Evolutionary conservation across 352 stramenopile species (phyloP), one percentile per base, ranked within the genome.

Genomic region (Proteromonas lacertae): DNA sequence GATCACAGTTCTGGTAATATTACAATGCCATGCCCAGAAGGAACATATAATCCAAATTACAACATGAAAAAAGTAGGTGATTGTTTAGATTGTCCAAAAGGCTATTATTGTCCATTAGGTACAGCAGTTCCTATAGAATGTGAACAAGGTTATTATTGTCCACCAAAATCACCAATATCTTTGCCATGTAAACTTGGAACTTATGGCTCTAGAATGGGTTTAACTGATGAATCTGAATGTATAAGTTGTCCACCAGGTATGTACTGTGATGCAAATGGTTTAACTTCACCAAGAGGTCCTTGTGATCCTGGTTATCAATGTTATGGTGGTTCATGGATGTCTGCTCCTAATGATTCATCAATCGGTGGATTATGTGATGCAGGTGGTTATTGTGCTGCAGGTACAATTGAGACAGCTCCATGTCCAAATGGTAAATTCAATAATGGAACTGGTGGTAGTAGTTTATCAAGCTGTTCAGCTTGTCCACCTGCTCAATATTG

Each of bases 101-200:
- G 36, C 4, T 18, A n/a, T 2, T 47, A 45, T 33, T 43, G 62
- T n/a, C 41, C 50, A 37, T 29, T n/a, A 16, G 54, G 46, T 29
- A 62, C 60, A 2, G 41, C 36, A 22, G 50, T 41, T 0, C 58
- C 66, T 20, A 44, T 69, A 10, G 58, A 64, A 3, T 84, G 69
- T 44, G 66, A 65, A 5, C 41, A 71, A 1, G 69, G 69, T 1
- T 77, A 63, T n/a, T n/a, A n/a, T n/a, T n/a, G n/a, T n/a, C n/a
- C n/a, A n/a, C n/a, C 66, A 19, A 64, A 65, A 0, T 57, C 72
- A 6, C 48, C 56, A 0, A 48, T 46, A 4, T 64, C 72, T 2
- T 57, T 78, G 18, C 61, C 66, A 0, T 90, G 75, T 41, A 70
- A 67, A 0, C 64, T 82, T 30, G 71, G 75, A 10, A 84, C 64